These are phyloP conservation scores for Casuarina cunninghamiana DNA, from an alignment of 306 rosid species.

Conservation along the genomic window DNA sequence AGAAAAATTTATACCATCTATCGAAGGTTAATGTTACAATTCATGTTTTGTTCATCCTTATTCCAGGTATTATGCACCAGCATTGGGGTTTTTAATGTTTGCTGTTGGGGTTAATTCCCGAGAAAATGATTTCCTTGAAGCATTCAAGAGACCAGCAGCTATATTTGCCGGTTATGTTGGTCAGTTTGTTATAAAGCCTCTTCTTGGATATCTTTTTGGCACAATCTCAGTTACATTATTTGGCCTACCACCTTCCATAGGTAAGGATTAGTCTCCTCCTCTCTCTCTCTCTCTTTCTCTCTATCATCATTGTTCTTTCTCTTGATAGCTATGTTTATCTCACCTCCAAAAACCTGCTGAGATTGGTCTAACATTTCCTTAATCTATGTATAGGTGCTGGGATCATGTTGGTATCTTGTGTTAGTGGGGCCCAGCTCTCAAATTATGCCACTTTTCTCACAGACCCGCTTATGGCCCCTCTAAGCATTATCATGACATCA, in stretches of 20 bases:
- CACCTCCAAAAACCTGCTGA: conserved; percentile 15
- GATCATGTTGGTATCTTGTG: conserved; percentile 86
- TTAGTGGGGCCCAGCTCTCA: conserved; percentile 97
- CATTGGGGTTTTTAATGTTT: conserved; percentile 95
- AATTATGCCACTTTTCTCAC: conserved; percentile 89
- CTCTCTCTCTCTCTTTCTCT: not conserved
- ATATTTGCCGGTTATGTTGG: conserved; percentile 82
- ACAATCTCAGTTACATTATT: conserved; percentile 52
- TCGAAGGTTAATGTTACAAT: not conserved
- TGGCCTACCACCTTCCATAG: conserved; percentile 80
- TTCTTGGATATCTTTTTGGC: conserved; percentile 87
- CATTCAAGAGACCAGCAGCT: conserved; percentile 74
- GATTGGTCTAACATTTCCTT: conserved; percentile 33
- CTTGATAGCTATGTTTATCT: not conserved
- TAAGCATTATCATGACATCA: conserved; percentile 95
- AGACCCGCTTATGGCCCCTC: conserved; percentile 84
- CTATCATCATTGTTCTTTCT: not conserved
- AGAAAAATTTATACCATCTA: not conserved
- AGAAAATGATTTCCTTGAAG: conserved; percentile 82
- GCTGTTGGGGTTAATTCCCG: conserved; percentile 97
- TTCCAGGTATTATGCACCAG: conserved; percentile 91
- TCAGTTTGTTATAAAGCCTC: conserved; percentile 77
- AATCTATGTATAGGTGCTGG: conserved; percentile 76
- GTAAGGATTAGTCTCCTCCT: conserved; percentile 36
- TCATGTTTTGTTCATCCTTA: not conserved